phyloP scores from a whole-genome alignment of 495 filamentous ascomycete genomes.

The Tuber umbilicatum region DNA sequence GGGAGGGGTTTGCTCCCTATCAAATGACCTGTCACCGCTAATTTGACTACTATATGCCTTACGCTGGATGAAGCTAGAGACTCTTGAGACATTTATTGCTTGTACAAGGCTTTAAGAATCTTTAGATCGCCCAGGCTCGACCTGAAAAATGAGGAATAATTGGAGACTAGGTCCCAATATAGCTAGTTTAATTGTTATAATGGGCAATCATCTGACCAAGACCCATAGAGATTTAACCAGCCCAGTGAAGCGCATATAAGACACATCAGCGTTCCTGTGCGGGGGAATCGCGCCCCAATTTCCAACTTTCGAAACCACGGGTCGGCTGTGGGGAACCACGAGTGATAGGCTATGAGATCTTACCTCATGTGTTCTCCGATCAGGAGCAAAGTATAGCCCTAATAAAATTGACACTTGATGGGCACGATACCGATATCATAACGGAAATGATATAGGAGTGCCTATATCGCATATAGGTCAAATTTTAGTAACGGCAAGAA shows the following conservation, averaged over 20 bases:
- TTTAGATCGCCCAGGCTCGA: background rate
- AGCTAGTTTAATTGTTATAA: background rate
- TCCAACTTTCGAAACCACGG: background rate
- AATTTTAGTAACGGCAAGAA: background rate
- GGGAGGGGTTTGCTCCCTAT: background rate
- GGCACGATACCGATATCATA: background rate
- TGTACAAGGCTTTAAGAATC: background rate
- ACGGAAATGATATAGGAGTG: background rate
- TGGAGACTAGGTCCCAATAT: background rate
- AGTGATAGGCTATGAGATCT: background rate
- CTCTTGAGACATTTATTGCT: background rate
- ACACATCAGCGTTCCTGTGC: background rate
- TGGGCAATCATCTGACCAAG: background rate
- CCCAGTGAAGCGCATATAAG: background rate
- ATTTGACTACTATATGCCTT: background rate
- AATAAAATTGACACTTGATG: background rate
- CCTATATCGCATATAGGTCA: background rate
- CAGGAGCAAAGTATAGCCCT: background rate
- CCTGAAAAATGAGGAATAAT: background rate
- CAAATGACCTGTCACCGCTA: background rate
- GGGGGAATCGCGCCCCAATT: background rate
- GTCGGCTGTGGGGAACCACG: background rate
- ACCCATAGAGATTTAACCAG: background rate
- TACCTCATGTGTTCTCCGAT: background rate
- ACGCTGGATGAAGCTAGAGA: background rate